A percentile compares a stretch with the other conserved stretches of the same genome.
phyloP scores from a whole-genome alignment of 2,329 filamentous ascomycete species.

The Phialophora tarda region DNA sequence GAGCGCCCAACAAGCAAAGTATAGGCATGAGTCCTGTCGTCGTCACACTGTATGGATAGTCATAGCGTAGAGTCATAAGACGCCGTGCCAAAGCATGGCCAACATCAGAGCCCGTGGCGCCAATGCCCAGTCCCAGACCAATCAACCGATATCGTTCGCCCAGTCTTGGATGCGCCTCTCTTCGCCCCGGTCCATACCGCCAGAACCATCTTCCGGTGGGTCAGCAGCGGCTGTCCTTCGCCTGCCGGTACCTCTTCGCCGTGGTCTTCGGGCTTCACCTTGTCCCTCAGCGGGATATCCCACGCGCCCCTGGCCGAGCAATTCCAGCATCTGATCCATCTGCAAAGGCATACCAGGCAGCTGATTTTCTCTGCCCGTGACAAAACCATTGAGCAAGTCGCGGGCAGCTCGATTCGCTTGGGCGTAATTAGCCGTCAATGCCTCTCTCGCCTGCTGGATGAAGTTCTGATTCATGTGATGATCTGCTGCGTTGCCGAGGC shows the following conservation, averaged over 20 bases:
- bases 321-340: constrained; percentile 30
- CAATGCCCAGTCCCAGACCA: not conserved
- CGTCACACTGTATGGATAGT: constrained; percentile 6
- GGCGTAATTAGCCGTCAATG: constrained; percentile 44
- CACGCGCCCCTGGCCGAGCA: constrained; percentile 14
- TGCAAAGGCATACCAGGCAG: constrained; percentile 30
- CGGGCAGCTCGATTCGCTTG: constrained; percentile 45
- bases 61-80: not conserved
- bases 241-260: constrained; percentile 19
- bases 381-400: constrained; percentile 36
- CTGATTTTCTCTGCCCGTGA: constrained; percentile 38
- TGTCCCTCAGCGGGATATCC: constrained; percentile 25
- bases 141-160: constrained; percentile 27
- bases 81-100: not conserved
- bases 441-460: constrained; percentile 46
- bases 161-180: constrained; percentile 33
- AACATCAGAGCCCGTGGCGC: not conserved
- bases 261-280: constrained; percentile 9
- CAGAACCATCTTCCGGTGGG: constrained; percentile 44
- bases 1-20: not conserved
- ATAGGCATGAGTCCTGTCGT: constrained; percentile 19
- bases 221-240: constrained; percentile 45
- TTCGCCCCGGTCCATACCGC: constrained; percentile 57
- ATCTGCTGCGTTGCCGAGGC: constrained; percentile 36
- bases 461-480: constrained; percentile 68